phyloP scores from a whole-genome alignment of 2,329 filamentous ascomycete species.

The Pseudogymnoascus sp. region DNA sequence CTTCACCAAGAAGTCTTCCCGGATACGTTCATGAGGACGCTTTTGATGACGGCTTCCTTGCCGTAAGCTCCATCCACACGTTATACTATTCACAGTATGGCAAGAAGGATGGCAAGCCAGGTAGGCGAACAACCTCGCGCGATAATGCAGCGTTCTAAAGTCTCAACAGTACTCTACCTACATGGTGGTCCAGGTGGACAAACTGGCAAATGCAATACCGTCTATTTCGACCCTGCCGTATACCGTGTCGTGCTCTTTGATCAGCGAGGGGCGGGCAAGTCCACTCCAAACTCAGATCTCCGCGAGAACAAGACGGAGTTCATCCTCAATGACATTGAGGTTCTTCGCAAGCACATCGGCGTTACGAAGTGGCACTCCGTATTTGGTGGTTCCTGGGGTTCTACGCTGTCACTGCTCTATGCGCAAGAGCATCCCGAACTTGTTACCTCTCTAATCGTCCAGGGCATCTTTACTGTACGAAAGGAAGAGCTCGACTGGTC shows the following conservation, averaged over 20 bases:
- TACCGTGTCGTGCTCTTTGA: slow-evolving; percentile 40
- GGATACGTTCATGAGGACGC: slow-evolving; percentile 28
- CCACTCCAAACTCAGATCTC: slow-evolving; percentile 32
- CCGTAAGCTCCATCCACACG: slow-evolving; percentile 28
- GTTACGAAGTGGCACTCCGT: slow-evolving; percentile 37
- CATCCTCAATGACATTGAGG: slow-evolving; percentile 38
- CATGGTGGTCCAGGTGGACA: slow-evolving; percentile 35
- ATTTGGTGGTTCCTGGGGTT: slow-evolving; percentile 42
- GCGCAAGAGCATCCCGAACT: slow-evolving; percentile 33
- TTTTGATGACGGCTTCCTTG: slow-evolving; percentile 27
- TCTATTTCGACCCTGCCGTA: slow-evolving; percentile 35
- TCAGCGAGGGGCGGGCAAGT: slow-evolving; percentile 38
- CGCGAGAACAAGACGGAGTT: slow-evolving; percentile 38
- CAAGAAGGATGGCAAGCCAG: slow-evolving; percentile 30
- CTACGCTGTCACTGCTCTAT: slow-evolving; percentile 36
- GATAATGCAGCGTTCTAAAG: neutral
- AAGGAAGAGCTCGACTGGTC: slow-evolving; percentile 29
- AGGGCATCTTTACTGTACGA: slow-evolving; percentile 34
- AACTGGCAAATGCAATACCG: slow-evolving; percentile 28
- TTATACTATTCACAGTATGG: slow-evolving; percentile 34
- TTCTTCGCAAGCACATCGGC: slow-evolving; percentile 32
- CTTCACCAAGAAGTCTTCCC: neutral
- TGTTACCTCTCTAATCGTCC: slow-evolving; percentile 33
- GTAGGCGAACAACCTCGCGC: slow-evolving; percentile 17
- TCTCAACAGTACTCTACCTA: slow-evolving; percentile 29